Evolutionary conservation across 371 early-diverging fungal species (phyloP).

Genomic region (Haplosporangium sp.): DNA sequence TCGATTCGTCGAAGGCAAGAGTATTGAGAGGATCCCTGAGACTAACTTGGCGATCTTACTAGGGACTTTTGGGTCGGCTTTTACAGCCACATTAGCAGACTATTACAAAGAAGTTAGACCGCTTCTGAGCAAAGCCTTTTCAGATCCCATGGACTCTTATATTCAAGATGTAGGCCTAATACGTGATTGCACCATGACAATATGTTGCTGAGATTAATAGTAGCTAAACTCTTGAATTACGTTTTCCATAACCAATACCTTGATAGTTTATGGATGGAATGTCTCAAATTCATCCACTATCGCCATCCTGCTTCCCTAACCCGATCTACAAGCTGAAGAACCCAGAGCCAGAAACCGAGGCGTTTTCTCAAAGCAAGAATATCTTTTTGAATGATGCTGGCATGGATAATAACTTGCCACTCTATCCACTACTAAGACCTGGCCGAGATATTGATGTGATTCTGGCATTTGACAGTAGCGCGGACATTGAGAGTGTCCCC

Average conservation of each 20-base stretch:
- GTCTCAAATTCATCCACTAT: conserved; percentile 64
- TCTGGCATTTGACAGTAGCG: conserved; percentile 72
- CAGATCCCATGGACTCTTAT: conserved; percentile 42
- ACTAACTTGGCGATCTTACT: conserved; percentile 69
- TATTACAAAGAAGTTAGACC: conserved; percentile 68
- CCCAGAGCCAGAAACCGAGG: conserved; percentile 37
- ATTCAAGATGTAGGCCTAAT: conserved; percentile 26
- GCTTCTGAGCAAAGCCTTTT: conserved; percentile 49
- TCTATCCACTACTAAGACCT: conserved; percentile 74
- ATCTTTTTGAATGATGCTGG: conserved; percentile 80
- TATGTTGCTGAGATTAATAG: background rate
- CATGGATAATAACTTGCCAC: conserved; percentile 81
- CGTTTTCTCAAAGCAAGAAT: conserved; percentile 45
- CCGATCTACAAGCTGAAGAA: conserved; percentile 62
- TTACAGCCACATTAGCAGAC: conserved; percentile 75
- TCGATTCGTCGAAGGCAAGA: conserved; percentile 69
- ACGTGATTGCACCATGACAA: background rate
- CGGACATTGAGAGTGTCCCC: conserved; percentile 74
- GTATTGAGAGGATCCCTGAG: conserved; percentile 69
- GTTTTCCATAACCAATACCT: background rate
- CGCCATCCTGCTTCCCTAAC: conserved; percentile 68
- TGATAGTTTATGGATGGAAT: conserved; percentile 60
- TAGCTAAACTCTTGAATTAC: no score
- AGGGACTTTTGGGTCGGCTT: conserved; percentile 77
- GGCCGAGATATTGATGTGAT: conserved; percentile 78